Evolutionary conservation across 2,329 filamentous ascomycete genomes (phyloP), one percentile per base, ranked within the genome.

Genomic region (Zalaria obscura): DNA sequence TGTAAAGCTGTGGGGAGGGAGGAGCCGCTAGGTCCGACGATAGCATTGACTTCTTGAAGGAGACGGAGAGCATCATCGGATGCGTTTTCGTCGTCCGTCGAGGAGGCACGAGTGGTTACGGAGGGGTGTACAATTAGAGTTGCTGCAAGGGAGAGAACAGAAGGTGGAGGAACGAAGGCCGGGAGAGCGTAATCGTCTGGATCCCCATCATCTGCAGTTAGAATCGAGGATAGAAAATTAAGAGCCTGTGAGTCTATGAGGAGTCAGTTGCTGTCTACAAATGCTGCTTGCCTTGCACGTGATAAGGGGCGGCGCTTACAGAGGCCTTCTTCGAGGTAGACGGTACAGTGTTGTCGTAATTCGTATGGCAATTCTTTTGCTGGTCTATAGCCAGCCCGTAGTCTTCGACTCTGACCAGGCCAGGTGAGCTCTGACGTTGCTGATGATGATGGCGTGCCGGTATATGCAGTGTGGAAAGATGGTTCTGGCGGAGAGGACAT

Each of bases 121-220:
- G 68, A 64, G 0, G 89, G 89, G 53, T 94, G 86, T 9, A 91
- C 73, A n/a, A 80, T 62, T n/a, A 95, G 67, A 2, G 85, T 91
- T 35, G 72, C 76, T n/a, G 87, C 72, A 5, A 95, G 67, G 5
- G 83, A 79, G 25, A 96, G 67, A 48, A 89, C 79, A 43, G 76
- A 73, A 0, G 81, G 70, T 2, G 82, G 75, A 1, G 89, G 83
- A 11, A 86, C 62, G 44, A 73, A 73, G 7, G 74, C 73, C 1
- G 75, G 66, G 28, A 61, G 63, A 9, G 63, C 45, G 31, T 59
- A 55, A 44, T 61, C 59, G 38, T 54, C 35, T 41, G 55, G 47
- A 9, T 5, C 9, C 7, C 25, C 11, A n/a, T 35, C 39, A n/a
- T 39, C 38, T 26, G 45, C 46, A 3, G 54, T 53, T 32, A 42